Base-by-base conservation (phyloP, 164 flowering plant species). In the Vitis cinerea region DNA sequence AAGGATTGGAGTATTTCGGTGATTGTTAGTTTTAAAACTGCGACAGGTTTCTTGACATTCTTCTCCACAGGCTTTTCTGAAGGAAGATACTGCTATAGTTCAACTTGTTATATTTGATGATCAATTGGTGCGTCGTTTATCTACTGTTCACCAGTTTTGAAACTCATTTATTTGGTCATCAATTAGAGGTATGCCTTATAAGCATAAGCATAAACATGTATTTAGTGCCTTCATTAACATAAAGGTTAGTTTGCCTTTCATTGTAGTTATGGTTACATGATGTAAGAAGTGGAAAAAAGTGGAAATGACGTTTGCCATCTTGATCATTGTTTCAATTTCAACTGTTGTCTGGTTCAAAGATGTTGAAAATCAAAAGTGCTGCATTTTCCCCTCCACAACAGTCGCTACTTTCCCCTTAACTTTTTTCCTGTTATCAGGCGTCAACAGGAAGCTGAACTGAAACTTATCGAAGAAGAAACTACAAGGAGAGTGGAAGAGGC, bases 171-270 rank as follows among this genome's bases (percentile, higher is more conserved):
- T 95, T 87, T 90, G 90, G 94, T 90, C 97, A 81, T 85, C 89
- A 69, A 75, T 88, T 93, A 89, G 94, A 93, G 98, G 99, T 95
- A 93, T 93, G 97, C 97, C 91, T 85, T 85, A 79, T 84, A 90
- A 83, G 88, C 89, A 86, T 82, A 78, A 83, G 82, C 87, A 83
- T 85, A 75, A 83, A 81, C 87, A 83, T 85, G 74, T 79, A 69
- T 81, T 71, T 83, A 78, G 86, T 87, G 80, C 86, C 77, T 80
- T 77, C 80, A 69, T 75, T 82, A 59, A 77, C 80, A 77, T 75
- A 80, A 78, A 88, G 93, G 90, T 84, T 74, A 79, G 87, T 85
- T 81, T 78, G 83, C 73, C 75, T 69, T 78, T 84, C 73, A 75
- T 79, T 80, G 60, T 71, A 72, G 74, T 70, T 37, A 23, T 37